These are phyloP conservation scores for Saposhnikovia divaricata DNA, from an alignment of 129 eudicot genomes.

Conservation along the genomic window DNA sequence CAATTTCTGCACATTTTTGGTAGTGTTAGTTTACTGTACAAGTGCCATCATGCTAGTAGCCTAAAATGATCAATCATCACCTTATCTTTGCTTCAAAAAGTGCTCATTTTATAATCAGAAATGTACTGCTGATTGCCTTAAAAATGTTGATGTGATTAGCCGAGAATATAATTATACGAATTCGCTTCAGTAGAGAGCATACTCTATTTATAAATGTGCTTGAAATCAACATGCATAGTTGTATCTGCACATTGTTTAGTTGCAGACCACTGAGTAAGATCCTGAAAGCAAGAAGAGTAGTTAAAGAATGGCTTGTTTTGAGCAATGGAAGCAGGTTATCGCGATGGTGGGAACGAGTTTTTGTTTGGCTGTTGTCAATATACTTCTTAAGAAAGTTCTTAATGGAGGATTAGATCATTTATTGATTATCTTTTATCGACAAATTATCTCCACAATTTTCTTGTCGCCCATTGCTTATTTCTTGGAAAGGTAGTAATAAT, in stretches of 20 bases:
- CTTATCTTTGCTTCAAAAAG: neutral
- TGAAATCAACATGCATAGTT: neutral
- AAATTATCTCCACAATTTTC: constrained; percentile 26
- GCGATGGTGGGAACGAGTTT: constrained; percentile 34
- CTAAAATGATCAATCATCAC: neutral
- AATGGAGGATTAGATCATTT: constrained; percentile 31
- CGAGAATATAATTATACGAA: constrained; percentile 8
- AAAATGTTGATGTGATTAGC: neutral
- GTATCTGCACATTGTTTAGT: neutral
- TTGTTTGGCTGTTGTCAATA: constrained; percentile 29
- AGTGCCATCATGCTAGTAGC: neutral
- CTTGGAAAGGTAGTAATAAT: constrained; percentile 33
- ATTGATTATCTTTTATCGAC: constrained; percentile 35
- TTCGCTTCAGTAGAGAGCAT: neutral
- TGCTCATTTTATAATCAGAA: neutral
- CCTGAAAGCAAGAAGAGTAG: neutral
- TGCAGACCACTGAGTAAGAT: neutral
- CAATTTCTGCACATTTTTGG: neutral
- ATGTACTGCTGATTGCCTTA: neutral
- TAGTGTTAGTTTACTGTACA: neutral
- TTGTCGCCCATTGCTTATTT: constrained; percentile 45
- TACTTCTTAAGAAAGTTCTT: constrained; percentile 45
- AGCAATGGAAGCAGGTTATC: constrained; percentile 35
- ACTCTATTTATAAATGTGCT: constrained; percentile 1
- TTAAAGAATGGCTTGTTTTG: constrained; percentile 18